Evolutionary conservation across 1,139 yeast genomes (phyloP).

Genomic region (Geotrichum candidum): DNA sequence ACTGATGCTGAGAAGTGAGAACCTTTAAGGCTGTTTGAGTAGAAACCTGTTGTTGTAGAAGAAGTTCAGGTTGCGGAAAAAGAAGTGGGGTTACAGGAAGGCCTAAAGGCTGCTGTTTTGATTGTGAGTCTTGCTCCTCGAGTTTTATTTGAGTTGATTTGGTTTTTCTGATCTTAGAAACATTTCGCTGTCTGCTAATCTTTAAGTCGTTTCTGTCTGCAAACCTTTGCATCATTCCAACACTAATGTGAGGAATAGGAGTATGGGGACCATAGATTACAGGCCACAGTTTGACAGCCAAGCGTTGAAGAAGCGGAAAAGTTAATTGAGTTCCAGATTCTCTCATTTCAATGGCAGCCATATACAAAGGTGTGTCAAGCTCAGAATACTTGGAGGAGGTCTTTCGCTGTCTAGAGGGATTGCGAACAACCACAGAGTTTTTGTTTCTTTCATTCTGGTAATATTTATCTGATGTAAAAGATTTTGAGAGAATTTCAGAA

Average conservation of each 20-base stretch:
- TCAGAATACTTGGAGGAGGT: slow-evolving; percentile 4
- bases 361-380: slow-evolving; percentile 2
- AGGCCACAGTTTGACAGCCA: slow-evolving; percentile 1
- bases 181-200: background rate
- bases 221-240: slow-evolving; percentile 2
- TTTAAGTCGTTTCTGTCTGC: background rate
- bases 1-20: background rate
- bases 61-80: background rate
- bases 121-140: background rate
- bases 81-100: background rate
- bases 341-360: background rate
- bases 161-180: background rate
- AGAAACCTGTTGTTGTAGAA: background rate
- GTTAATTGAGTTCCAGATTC: background rate
- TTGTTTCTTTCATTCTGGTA: background rate
- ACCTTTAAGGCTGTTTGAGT: background rate
- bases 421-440: slow-evolving; percentile 2
- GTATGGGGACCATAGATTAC: background rate
- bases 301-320: slow-evolving; percentile 2
- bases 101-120: no score
- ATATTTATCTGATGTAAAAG: background rate
- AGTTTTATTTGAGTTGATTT: background rate
- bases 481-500: slow-evolving; percentile 5
- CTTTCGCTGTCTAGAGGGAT: slow-evolving; percentile 1
- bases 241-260: slow-evolving; percentile 1